Evolutionary conservation across 2,329 filamentous ascomycete species (phyloP), one percentile per base, ranked within the genome.

Genomic region (Truncatella angustata): DNA sequence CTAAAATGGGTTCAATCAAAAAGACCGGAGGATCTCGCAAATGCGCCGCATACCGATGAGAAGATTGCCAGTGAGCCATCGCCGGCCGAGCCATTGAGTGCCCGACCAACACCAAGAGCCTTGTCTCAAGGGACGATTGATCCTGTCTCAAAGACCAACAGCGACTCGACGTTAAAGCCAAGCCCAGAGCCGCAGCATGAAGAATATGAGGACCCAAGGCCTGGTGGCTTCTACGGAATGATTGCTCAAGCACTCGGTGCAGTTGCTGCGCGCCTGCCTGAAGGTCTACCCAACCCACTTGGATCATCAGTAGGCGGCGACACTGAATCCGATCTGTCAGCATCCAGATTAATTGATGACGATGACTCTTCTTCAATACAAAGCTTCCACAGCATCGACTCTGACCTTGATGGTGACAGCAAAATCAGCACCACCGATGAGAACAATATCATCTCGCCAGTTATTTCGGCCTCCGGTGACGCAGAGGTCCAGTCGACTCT

Each of bases 1-100:
- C 67, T 94, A 12, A 82, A 91, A 52, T 96, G 91, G 91, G 62
- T 81, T 26, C 72, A 72, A 6, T 65, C 73, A 4, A 74, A 73
- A 54, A 65, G 66, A 9, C 66, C 12, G 64, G 70, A 4, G 69
- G 70, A 5, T 68, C 74, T 20, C 55, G 59, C 4, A 54, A 67
- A 50, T 20, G 51, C 59, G 24, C 52, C 57, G 12, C 57, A 53
- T 21, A 58, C 58, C 36, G 53, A 55, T 12, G 54, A 47, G 10
- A 50, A 57, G 47, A 20, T 47, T n/a, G 60, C 61, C 48, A 53
- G 54, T 23, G 61, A 60, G 10, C 54, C 55, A n/a, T 60, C 59
- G n/a, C 57, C 69, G 46, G 54, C 66, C 28, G 66, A 69, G 44
- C 14, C 24, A n/a, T n/a, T n/a, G n/a, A n/a, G n/a, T n/a, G n/a